phyloP scores from a whole-genome alignment of 345 rosid species.

The Cardamine chenopodiifolia region DNA sequence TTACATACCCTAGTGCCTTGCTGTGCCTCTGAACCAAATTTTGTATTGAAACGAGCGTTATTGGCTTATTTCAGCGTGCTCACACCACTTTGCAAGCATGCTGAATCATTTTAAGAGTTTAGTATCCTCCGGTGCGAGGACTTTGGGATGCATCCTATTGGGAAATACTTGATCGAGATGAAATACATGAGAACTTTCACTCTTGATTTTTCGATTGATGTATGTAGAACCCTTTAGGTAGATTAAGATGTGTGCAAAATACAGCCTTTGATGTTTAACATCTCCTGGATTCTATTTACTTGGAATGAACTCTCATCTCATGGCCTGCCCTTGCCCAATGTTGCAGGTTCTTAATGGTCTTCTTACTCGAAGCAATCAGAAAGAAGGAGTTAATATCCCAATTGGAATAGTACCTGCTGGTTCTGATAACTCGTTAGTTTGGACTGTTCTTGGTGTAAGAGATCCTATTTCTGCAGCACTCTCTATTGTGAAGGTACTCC shows the following conservation, averaged over 20 bases:
- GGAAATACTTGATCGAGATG: conserved; percentile 22
- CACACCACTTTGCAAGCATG: conserved; percentile 36
- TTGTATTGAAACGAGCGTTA: conserved; percentile 10
- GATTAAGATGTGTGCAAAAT: conserved; percentile 26
- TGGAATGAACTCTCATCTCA: conserved; percentile 28
- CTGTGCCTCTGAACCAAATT: conserved; percentile 16
- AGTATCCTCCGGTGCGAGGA: conserved; percentile 31
- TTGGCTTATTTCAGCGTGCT: conserved; percentile 33
- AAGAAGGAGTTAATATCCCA: conserved; percentile 98
- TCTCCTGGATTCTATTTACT: conserved; percentile 23
- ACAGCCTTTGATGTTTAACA: conserved; percentile 8
- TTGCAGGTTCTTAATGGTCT: conserved; percentile 91
- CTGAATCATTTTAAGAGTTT: conserved; percentile 34
- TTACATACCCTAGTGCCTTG: neutral
- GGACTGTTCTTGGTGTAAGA: conserved; percentile 97
- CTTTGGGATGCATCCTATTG: conserved; percentile 34
- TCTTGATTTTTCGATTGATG: conserved; percentile 4
- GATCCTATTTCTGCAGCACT: conserved; percentile 98
- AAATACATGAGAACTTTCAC: conserved; percentile 17
- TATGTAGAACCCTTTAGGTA: conserved; percentile 24
- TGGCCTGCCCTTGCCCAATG: conserved; percentile 26
- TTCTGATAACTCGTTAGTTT: conserved; percentile 95
- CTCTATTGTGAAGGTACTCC: conserved; percentile 84
- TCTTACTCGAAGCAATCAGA: conserved; percentile 82
- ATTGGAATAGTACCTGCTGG: conserved; percentile 99